Percentiles rank a stretch among this genome's conserved stretches.
Evolutionary conservation across 306 rosid genomes (phyloP).

Genomic region (Cucurbita argyrosperma): DNA sequence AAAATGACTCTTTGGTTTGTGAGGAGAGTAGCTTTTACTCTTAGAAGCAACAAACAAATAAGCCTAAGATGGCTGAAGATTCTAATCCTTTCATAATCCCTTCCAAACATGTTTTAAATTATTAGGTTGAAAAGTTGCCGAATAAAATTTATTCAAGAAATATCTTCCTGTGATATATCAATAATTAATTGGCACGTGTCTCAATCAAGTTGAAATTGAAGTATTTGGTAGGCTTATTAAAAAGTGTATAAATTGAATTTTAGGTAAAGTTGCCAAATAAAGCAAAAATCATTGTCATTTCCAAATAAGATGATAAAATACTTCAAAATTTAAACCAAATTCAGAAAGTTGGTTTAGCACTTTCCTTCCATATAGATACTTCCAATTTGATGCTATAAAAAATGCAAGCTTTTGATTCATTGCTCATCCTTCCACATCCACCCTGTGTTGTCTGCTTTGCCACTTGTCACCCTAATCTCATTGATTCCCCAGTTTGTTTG

Average conservation of each 20-base stretch:
- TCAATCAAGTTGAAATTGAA: background rate
- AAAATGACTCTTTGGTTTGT: no score
- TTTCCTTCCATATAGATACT: background rate
- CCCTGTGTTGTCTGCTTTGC: background rate
- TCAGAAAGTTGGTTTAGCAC: constrained; percentile 5
- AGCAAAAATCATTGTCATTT: background rate
- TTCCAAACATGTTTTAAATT: no score
- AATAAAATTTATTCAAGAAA: no score
- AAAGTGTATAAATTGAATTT: background rate
- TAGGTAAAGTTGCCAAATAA: constrained; percentile 1
- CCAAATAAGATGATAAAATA: background rate
- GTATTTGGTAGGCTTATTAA: background rate
- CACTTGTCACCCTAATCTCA: background rate
- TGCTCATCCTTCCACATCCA: background rate
- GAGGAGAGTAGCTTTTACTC: no score
- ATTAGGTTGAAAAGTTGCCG: no score
- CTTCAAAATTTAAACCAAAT: background rate
- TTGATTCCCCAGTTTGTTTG: background rate
- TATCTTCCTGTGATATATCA: background rate
- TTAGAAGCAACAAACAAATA: no score
- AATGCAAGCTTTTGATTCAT: background rate
- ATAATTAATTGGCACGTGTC: background rate
- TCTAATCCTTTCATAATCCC: no score
- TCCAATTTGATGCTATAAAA: background rate
- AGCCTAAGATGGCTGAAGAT: no score